Evolutionary conservation across 352 stramenopile species (phyloP).

Genomic region (Peronospora destructor): DNA sequence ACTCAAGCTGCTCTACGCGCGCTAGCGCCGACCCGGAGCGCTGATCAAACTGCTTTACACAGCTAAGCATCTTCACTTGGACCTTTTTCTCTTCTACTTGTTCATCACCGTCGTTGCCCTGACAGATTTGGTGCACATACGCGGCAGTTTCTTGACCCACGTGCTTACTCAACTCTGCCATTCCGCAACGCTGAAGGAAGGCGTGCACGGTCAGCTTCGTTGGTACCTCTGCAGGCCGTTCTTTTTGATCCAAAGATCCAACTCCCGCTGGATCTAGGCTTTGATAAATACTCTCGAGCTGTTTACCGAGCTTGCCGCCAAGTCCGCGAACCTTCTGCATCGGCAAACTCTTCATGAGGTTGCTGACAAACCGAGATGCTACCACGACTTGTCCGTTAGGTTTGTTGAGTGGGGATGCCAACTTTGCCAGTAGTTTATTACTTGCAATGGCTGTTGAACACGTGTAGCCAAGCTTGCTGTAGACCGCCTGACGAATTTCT

Average conservation of each 20-base stretch:
- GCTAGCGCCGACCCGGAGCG: slow-evolving; percentile 41
- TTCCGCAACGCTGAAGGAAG: slow-evolving; percentile 48
- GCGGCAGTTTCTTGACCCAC: slow-evolving; percentile 55
- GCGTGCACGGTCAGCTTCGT: slow-evolving; percentile 32
- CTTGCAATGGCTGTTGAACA: slow-evolving; percentile 71
- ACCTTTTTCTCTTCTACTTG: slow-evolving; percentile 67
- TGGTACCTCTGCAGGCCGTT: slow-evolving; percentile 6
- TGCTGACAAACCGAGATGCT: slow-evolving; percentile 46
- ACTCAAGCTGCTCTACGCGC: slow-evolving; percentile 51
- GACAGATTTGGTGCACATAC: slow-evolving; percentile 53
- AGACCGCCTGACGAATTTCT: slow-evolving; percentile 66
- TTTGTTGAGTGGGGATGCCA: slow-evolving; percentile 77
- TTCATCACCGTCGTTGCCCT: slow-evolving; percentile 58
- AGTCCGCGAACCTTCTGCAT: slow-evolving; percentile 69
- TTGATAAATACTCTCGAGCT: slow-evolving; percentile 55
- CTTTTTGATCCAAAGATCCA: neutral
- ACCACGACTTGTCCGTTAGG: slow-evolving; percentile 74
- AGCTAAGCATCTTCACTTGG: slow-evolving; percentile 57
- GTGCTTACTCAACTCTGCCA: slow-evolving; percentile 43
- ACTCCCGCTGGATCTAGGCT: slow-evolving; percentile 20
- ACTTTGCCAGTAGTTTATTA: slow-evolving; percentile 77
- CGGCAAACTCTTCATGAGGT: slow-evolving; percentile 65
- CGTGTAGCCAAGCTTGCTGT: slow-evolving; percentile 59
- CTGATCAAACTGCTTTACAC: slow-evolving; percentile 77
- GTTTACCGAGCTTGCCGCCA: slow-evolving; percentile 68